Percentiles rank a stretch among this genome's conserved stretches.
phyloP scores from a whole-genome alignment of 2,329 filamentous ascomycete species.

The Exophiala viscosa region DNA sequence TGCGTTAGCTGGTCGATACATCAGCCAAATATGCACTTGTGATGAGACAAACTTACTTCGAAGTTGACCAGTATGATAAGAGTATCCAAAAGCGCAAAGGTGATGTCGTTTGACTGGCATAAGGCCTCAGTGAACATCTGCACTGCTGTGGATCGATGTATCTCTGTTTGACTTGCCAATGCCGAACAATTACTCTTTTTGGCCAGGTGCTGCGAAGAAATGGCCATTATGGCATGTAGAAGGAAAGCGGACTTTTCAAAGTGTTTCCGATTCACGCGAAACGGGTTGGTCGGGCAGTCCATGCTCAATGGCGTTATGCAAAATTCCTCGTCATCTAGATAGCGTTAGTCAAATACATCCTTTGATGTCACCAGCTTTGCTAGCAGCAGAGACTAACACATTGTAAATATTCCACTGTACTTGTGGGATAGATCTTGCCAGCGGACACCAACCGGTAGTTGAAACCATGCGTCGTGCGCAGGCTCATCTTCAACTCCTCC shows the following conservation, averaged over 20 bases:
- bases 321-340: slow-evolving; percentile 35
- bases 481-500: not conserved
- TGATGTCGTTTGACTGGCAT: slow-evolving; percentile 15
- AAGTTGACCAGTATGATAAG: slow-evolving; percentile 35
- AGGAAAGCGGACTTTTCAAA: slow-evolving; percentile 31
- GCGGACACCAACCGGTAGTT: not conserved
- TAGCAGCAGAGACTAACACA: not conserved
- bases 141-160: slow-evolving; percentile 29
- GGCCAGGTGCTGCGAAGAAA: slow-evolving; percentile 26
- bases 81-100: slow-evolving; percentile 28
- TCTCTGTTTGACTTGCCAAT: slow-evolving; percentile 2
- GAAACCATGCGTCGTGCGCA: not conserved
- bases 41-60: slow-evolving; percentile 28
- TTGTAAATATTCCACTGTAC: not conserved
- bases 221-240: slow-evolving; percentile 34
- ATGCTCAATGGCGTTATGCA: slow-evolving; percentile 35
- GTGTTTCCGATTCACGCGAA: slow-evolving; percentile 29
- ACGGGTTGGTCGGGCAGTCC: slow-evolving; percentile 35
- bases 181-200: slow-evolving; percentile 3
- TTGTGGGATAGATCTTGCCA: not conserved
- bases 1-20: slow-evolving; percentile 33
- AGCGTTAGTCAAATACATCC: not conserved
- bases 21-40: not conserved
- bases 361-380: too few species aligned
- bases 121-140: slow-evolving; percentile 28